Evolutionary conservation across 345 rosid species (phyloP), one percentile per base, ranked within the genome.

Genomic region (Litchi chinensis): DNA sequence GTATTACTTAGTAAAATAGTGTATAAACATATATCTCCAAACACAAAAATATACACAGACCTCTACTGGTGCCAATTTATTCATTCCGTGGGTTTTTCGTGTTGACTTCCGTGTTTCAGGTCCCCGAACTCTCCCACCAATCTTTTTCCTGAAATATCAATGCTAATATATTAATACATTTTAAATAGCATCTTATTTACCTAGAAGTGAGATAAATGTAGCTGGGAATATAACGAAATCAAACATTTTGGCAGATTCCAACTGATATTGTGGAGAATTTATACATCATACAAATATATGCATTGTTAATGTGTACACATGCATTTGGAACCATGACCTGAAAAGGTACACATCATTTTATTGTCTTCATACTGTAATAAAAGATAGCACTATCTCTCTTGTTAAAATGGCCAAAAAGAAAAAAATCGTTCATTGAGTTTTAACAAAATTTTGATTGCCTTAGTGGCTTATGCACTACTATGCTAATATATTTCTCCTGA

Each of bases 61-160:
- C 98, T 91, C 94, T 48, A 84, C 75, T 54, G 97, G 97, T 77
- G 89, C 95, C 88, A 89, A 78, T 86, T 89, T 93, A 84, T 67
- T 81, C 62, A 87, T 85, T 84, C 88, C 91, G 41, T 50, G 80
- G 41, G 85, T 73, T 85, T 92, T 95, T 79, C 95, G 81, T 57
- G 86, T 28, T 65, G 93, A 91, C 86, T 90, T 93, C 84, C 93
- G 91, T 57, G 85, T 76, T 77, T 95, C 98, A 71, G 76, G 56
- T 78, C 90, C 91, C 11, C 90, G 93, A 77, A 72, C 82, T 87
- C 86, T 90, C 40, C 90, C 90, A 40, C 90, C 79, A 56, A 80
- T 80, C 78, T 88, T 94, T 88, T 90, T 92, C 98, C 99, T 96
- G 91, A 71, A 79, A 82, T 75, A 65, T 9, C 77, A 77, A 77